phyloP scores from a whole-genome alignment of 805 yeast species.

The Blastobotrys chiropterorum region DNA sequence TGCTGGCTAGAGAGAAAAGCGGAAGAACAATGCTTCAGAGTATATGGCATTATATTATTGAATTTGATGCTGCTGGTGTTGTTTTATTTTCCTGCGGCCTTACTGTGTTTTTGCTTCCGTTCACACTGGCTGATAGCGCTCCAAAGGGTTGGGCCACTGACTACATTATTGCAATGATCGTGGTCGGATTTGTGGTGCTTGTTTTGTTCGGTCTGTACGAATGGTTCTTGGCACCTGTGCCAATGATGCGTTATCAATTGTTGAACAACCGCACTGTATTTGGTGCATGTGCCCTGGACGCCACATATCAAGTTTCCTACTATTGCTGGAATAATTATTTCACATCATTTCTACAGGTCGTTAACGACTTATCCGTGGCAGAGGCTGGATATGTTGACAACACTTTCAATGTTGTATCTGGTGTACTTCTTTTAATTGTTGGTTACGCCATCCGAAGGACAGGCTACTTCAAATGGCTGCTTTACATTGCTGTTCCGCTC shows the following conservation, averaged over 20 bases:
- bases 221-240: slow-evolving; percentile 43
- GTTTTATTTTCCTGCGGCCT: slow-evolving; percentile 32
- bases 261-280: slow-evolving; percentile 60
- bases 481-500: slow-evolving; percentile 46
- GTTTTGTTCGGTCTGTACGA: slow-evolving; percentile 50
- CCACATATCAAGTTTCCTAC: slow-evolving; percentile 45
- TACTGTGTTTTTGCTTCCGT: slow-evolving; percentile 34
- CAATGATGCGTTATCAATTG: slow-evolving; percentile 48
- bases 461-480: slow-evolving; percentile 38
- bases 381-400: slow-evolving; percentile 42
- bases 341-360: slow-evolving; percentile 55
- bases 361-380: slow-evolving; percentile 45
- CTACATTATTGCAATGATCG: slow-evolving; percentile 28
- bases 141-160: slow-evolving; percentile 30
- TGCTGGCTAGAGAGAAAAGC: slow-evolving; percentile 11
- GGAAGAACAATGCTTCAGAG: slow-evolving; percentile 21
- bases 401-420: slow-evolving; percentile 44
- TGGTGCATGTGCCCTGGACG: slow-evolving; percentile 44
- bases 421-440: slow-evolving; percentile 17
- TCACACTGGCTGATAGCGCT: slow-evolving; percentile 31
- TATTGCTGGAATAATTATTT: slow-evolving; percentile 56
- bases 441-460: slow-evolving; percentile 47
- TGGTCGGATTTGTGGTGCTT: slow-evolving; percentile 48
- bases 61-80: slow-evolving; percentile 35
- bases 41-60: slow-evolving; percentile 26